Evolutionary conservation across 805 yeast genomes (phyloP), one percentile per base, ranked within the genome.

Genomic region (Lipomyces yamanashiensis): DNA sequence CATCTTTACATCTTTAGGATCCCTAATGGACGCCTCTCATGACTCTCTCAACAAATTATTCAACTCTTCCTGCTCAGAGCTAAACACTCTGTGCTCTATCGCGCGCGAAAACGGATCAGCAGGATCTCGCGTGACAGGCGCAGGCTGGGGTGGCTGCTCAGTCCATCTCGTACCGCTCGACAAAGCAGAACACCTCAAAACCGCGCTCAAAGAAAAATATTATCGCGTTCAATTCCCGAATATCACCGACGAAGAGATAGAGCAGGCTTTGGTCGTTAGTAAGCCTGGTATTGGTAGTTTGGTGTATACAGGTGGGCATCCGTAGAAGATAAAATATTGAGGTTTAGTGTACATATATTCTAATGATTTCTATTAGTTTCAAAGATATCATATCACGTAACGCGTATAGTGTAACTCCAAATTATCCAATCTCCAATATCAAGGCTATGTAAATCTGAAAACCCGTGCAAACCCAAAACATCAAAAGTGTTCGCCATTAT

Each of bases 121-220:
- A 63, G 92, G 92, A 17, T 84, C 89, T 0, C 79, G 92, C 61
- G 81, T 86, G 21, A 87, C 92, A 9, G 92, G 92, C 37, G 92
- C 92, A 21, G 92, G 92, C 2, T 87, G 85, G 81, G 92, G 92
- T 36, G 92, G 92, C 6, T 84, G 87, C 41, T 79, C 88, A 0
- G 88, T 87, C 15, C 90, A 86, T 71, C 75, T 87, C 61, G 83
- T 87, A 8, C 61, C 47, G 15, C 40, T 36, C 33, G 79, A 80
- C 64, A 80, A 78, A 63, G 75, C 81, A 9, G 73, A 72, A 0
- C 58, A 59, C 1, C 78, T 85, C 36, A 73, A 74, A 9, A 61
- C 66, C 1, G 85, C 87, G 0, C 76, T 87, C 57, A 76, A 71
- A 28, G 76, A 79, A n/a, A 73, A 84, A 56, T 87, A 83, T 73